Base-by-base conservation (phyloP, 108 stramenopile species). In the Mediolabrus comicus region DNA sequence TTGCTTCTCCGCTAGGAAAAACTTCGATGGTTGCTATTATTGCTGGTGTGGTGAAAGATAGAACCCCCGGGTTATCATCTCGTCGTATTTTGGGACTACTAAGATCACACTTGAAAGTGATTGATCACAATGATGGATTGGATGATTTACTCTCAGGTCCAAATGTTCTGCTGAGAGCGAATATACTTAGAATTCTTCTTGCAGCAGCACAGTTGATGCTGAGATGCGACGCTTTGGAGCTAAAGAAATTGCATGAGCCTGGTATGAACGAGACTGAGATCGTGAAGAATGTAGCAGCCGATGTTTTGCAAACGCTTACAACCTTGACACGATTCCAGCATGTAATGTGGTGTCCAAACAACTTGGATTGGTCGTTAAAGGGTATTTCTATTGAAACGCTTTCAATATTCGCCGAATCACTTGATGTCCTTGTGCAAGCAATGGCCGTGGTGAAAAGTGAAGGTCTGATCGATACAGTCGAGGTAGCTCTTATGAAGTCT, bases 1-100 rank as follows among this genome's bases (percentile, higher is more conserved):
- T 79, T 68, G 75, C 74, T 16, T 72, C 80, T 55, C 67, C 79
- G 16, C 54, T 92, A 27, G 63, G 65, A 29, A 69, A 81, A 35
- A 83, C 78, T 14, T 69, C 75, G 13, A 75, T 86, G 8, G 82
- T 84, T 61, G 77, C 84, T 2, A 79, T 86, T 52, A 63, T 86
- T 11, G 86, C 87, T 13, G 87, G 90, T 67, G 57, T 90, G 32
- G 59, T 90, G 0, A 69, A 72, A 11, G 52, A 56, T 7, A 86
- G 80, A 33, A 76, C 83, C 46, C 31, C 60, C 16, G 63, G 74
- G 2, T 19, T 53, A 30, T 53, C 69, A 63, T 36, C 68, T 13
- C 33, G 43, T 62, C 68, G 69, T 30, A 35, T 75, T 13, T 63
- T 75, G 10, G 26, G 24, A 4, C 41, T 77, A 14, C 68, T 79